Conservation (phyloP, 2,329 filamentous ascomycete species). For the Penicillium sp. region DNA sequence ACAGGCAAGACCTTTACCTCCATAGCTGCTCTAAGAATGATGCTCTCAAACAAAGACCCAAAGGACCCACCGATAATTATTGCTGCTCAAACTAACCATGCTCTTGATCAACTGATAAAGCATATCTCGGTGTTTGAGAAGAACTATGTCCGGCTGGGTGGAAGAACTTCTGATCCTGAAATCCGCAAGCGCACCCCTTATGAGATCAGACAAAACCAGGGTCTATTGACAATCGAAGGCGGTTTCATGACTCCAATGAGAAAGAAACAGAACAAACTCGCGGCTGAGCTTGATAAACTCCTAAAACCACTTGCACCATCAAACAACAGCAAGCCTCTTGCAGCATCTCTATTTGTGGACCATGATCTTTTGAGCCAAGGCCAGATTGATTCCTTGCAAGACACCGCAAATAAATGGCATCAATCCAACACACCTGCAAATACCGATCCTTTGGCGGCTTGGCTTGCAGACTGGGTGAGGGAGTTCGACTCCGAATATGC, state of each 20-base stretch:
- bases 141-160: constrained; percentile 67
- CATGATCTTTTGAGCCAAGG: constrained; percentile 60
- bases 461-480: constrained; percentile 57
- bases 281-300: constrained; percentile 43
- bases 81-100: constrained; percentile 87
- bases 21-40: constrained; percentile 65
- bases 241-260: constrained; percentile 43
- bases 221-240: constrained; percentile 39
- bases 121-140: constrained; percentile 63
- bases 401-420: constrained; percentile 49
- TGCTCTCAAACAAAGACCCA: constrained; percentile 59
- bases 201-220: constrained; percentile 52
- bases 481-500: constrained; percentile 47
- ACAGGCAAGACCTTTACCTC: constrained; percentile 83
- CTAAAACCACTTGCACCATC: constrained; percentile 45
- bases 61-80: constrained; percentile 71
- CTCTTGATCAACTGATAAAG: constrained; percentile 75
- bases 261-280: constrained; percentile 46
- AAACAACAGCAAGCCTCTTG: constrained; percentile 48
- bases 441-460: constrained; percentile 50
- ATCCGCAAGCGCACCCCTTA: constrained; percentile 68
- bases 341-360: constrained; percentile 54
- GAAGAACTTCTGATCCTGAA: constrained; percentile 64
- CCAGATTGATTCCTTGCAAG: constrained; percentile 63
- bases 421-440: constrained; percentile 16